A percentile compares a stretch with the other conserved stretches of the same genome.
Evolutionary conservation across 2,329 filamentous ascomycete genomes (phyloP).

Genomic region (Alternaria ventricosa): DNA sequence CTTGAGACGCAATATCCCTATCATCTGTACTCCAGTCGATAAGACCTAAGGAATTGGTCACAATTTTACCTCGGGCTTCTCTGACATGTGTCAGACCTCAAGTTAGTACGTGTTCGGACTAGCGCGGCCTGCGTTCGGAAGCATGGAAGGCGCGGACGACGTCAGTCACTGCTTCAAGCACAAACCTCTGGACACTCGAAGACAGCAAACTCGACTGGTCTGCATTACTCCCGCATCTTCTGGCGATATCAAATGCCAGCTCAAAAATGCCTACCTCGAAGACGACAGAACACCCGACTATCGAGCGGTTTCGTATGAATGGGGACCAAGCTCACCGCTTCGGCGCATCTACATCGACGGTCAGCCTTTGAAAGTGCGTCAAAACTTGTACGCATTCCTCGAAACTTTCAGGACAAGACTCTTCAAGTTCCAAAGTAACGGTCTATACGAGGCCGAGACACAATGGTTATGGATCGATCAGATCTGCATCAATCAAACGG

Average conservation of each 20-base stretch:
- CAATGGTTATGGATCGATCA: conserved; percentile 5
- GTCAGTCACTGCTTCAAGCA: neutral
- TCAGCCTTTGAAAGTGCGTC: neutral
- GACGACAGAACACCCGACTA: neutral
- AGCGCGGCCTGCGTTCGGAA: neutral
- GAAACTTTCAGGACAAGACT: neutral
- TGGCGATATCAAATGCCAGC: neutral
- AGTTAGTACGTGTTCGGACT: neutral
- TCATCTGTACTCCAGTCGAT: too few species aligned
- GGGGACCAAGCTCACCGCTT: neutral
- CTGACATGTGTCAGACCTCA: neutral
- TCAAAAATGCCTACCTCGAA: neutral
- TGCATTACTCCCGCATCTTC: neutral
- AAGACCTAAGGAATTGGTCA: too few species aligned
- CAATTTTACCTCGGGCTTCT: neutral
- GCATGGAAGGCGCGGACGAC: neutral
- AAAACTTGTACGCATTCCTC: neutral
- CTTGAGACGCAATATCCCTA: too few species aligned
- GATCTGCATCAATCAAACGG: conserved; percentile 2
- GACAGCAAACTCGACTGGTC: neutral
- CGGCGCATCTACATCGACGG: neutral
- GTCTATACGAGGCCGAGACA: neutral
- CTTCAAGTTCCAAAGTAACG: neutral
- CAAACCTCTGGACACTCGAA: neutral
- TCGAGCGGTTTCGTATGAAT: neutral